These are phyloP conservation scores for Alternaria postmessia DNA, from an alignment of 2,329 filamentous ascomycete species.

Conservation along the genomic window DNA sequence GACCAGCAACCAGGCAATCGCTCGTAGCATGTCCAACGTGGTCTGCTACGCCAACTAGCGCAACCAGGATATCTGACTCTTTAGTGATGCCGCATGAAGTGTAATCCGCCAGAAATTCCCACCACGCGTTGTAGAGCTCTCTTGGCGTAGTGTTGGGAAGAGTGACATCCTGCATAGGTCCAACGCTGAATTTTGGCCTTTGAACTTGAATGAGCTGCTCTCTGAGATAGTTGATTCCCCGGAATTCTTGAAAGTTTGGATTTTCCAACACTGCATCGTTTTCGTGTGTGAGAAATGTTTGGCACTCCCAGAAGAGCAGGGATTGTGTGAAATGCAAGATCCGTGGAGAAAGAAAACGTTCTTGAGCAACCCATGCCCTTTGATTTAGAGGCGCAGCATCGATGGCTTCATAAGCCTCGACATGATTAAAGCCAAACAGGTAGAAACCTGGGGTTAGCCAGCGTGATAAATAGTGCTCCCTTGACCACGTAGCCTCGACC, in stretches of 20 bases:
- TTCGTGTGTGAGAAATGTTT: fast-evolving
- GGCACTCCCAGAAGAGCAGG: not conserved
- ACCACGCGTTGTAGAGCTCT: not conserved
- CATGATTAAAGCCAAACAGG: not conserved
- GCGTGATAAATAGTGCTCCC: fast-evolving
- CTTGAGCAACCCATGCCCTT: not conserved
- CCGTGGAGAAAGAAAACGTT: not conserved
- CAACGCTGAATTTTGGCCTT: too few relatives aligned
- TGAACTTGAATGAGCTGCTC: too few relatives aligned
- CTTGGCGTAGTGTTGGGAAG: too few relatives aligned
- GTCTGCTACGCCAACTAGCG: not conserved
- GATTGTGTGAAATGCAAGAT: not conserved
- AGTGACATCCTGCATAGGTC: too few relatives aligned
- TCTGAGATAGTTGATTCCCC: too few relatives aligned
- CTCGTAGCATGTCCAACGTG: not conserved
- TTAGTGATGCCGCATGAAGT: not conserved
- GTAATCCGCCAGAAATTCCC: fast-evolving
- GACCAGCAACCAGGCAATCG: not conserved
- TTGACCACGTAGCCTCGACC: not conserved
- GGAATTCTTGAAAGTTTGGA: too few relatives aligned
- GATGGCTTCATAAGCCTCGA: not conserved
- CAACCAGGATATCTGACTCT: not conserved
- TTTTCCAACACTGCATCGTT: not conserved
- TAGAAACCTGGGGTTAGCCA: too few relatives aligned
- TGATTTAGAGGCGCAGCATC: not conserved